phyloP scores from a whole-genome alignment of 1,284 basidiomycete genomes.

The Sanghuangporus baumii region DNA sequence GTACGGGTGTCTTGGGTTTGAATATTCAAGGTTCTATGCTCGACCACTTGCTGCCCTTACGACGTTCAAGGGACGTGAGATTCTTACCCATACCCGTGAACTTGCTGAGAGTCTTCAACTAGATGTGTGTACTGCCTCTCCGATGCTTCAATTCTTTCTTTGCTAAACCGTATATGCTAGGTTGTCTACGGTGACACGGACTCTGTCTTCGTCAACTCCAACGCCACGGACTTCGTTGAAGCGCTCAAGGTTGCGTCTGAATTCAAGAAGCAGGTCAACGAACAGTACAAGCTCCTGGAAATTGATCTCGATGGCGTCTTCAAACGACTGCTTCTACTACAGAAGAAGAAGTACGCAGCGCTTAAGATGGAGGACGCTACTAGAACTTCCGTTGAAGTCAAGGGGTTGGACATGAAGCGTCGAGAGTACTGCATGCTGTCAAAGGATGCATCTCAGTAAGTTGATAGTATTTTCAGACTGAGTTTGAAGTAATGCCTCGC shows the following conservation, averaged over 20 bases:
- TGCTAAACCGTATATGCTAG: slow-evolving; percentile 35
- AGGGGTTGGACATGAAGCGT: slow-evolving; percentile 98
- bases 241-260: slow-evolving; percentile 89
- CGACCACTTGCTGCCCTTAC: slow-evolving; percentile 93
- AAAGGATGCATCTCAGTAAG: slow-evolving; percentile 89
- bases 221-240: slow-evolving; percentile 81
- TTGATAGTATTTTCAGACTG: slow-evolving; percentile 18
- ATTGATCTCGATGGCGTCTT: slow-evolving; percentile 97
- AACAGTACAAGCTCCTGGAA: slow-evolving; percentile 91
- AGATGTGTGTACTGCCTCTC: slow-evolving; percentile 53
- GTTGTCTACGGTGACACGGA: slow-evolving; percentile 99
- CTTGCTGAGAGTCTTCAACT: slow-evolving; percentile 87
- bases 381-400: slow-evolving; percentile 81
- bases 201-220: slow-evolving; percentile 98
- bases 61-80: slow-evolving; percentile 97
- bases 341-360: slow-evolving; percentile 99
- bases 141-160: neutral
- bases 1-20: slow-evolving; percentile 99
- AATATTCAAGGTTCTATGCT: slow-evolving; percentile 97
- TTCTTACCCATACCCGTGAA: slow-evolving; percentile 90
- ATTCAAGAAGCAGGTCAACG: slow-evolving; percentile 96
- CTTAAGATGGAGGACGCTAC: slow-evolving; percentile 84
- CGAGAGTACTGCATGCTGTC: slow-evolving; percentile 92
- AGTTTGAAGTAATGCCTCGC: slow-evolving; percentile 7
- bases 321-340: slow-evolving; percentile 86